Evolutionary conservation across 768 basidiomycete genomes (phyloP).

Genomic region (Lentinula sp.): DNA sequence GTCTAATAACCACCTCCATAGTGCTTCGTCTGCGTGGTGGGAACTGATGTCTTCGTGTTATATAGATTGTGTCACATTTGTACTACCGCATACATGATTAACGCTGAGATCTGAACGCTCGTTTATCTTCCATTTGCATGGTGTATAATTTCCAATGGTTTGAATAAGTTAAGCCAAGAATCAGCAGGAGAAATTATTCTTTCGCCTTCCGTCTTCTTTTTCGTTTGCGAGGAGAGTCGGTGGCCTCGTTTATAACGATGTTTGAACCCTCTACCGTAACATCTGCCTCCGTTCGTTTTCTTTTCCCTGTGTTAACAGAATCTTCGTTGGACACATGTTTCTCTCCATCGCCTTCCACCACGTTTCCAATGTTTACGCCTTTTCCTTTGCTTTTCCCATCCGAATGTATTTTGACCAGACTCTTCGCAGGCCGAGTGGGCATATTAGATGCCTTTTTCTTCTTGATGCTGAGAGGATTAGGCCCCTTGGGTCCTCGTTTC

Average conservation of each 20-base stretch:
- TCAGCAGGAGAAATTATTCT: no score
- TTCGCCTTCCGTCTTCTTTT: neutral
- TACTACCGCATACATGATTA: neutral
- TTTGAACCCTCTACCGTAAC: neutral
- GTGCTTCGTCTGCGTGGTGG: constrained; percentile 84
- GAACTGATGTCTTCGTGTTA: constrained; percentile 24
- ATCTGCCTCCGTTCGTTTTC: constrained; percentile 9
- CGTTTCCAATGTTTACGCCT: neutral
- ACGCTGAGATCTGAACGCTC: neutral
- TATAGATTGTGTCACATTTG: constrained; percentile 1
- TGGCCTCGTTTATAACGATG: neutral
- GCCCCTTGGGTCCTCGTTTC: constrained; percentile 74
- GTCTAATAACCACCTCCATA: constrained; percentile 16
- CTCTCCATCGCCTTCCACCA: neutral
- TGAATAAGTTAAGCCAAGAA: no score
- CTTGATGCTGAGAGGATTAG: constrained; percentile 90
- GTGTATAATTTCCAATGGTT: no score
- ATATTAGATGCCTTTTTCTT: constrained; percentile 36
- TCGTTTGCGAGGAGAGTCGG: neutral
- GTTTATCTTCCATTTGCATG: no score
- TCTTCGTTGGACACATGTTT: neutral
- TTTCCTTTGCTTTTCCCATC: neutral
- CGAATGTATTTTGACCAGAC: neutral
- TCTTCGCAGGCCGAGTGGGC: neutral
- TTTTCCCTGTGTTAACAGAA: neutral